These are phyloP conservation scores for Moesziomyces aphidis DNA, from an alignment of 1,284 basidiomycete genomes.

Conservation along the genomic window DNA sequence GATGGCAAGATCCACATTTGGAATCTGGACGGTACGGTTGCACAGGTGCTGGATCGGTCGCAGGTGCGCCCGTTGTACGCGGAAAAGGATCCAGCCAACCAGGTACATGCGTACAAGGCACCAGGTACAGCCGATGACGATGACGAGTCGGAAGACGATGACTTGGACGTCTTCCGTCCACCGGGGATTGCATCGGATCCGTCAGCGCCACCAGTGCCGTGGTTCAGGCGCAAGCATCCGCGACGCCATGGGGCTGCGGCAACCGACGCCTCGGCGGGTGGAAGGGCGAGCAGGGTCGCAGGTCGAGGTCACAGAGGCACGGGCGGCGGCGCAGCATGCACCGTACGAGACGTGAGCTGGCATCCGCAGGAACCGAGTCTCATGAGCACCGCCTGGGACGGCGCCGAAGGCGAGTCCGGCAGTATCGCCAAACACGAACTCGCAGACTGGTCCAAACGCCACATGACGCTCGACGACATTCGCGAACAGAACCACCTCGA, in stretches of 20 bases:
- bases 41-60: conserved; percentile 85
- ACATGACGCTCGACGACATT: conserved; percentile 41
- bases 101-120: conserved; percentile 65
- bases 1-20: conserved; percentile 82
- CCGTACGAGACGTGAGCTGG: conserved; percentile 92
- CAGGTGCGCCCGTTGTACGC: conserved; percentile 76
- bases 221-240: conserved; percentile 37
- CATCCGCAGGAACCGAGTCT: conserved; percentile 87
- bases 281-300: conserved; percentile 4
- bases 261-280: neutral
- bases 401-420: conserved; percentile 59
- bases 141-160: conserved; percentile 20
- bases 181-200: conserved; percentile 49
- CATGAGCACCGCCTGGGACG: conserved; percentile 91
- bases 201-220: conserved; percentile 39
- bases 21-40: conserved; percentile 87
- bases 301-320: conserved; percentile 40
- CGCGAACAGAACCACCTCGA: conserved; percentile 21
- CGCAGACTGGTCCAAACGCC: conserved; percentile 42
- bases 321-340: conserved; percentile 35
- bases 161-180: conserved; percentile 19
- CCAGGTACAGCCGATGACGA: conserved; percentile 6
- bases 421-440: conserved; percentile 56
- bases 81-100: conserved; percentile 57
- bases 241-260: conserved; percentile 3